Evolutionary conservation across 1,139 yeast genomes (phyloP), one percentile per base, ranked within the genome.

Genomic region (Candida tropicalis): DNA sequence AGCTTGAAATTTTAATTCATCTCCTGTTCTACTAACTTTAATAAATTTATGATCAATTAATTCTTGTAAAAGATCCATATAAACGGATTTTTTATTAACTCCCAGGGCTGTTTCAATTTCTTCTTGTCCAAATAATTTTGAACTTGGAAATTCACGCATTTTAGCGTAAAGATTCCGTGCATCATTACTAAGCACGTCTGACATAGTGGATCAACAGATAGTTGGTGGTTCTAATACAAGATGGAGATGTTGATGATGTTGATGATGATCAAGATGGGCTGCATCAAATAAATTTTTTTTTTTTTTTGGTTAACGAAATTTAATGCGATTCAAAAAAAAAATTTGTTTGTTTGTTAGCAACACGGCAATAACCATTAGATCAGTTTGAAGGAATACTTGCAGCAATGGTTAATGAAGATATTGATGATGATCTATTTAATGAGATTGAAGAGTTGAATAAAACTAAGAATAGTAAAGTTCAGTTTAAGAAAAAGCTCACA

Each of bases 1-100:
- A 0, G 93, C 88, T 59, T 86, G 88, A 65, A 90, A 91, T 58
- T 77, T 76, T 47, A 85, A 71, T 49, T 74, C 86, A 48, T 76
- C 83, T 45, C 82, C 89, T 52, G 75, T 82, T 56, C 79, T 78
- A 37, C 81, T 74, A 44, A 87, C 69, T 59, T 88, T 88, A 41
- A 91, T 73, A 47, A 88, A 70, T 50, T 86, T 87, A 49, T 62
- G 56, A 56, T 84, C 78, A 51, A 85, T 66, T 40, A 88, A 72
- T 51, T 81, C 85, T 61, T 88, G 96, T 1, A 85, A 79, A 39
- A 77, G 61, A 22, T 63, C 65, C 75, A 86, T 76, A 41, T 88
- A 65, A 46, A 79, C 83, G 31, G 63, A 63, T 43, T 61, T 66
- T 52, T 60, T 62, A 44, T 59, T 50, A 44, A 49, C 66, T 58